Base-by-base conservation (phyloP, 805 yeast species). In the Scheffersomyces stipitis region DNA sequence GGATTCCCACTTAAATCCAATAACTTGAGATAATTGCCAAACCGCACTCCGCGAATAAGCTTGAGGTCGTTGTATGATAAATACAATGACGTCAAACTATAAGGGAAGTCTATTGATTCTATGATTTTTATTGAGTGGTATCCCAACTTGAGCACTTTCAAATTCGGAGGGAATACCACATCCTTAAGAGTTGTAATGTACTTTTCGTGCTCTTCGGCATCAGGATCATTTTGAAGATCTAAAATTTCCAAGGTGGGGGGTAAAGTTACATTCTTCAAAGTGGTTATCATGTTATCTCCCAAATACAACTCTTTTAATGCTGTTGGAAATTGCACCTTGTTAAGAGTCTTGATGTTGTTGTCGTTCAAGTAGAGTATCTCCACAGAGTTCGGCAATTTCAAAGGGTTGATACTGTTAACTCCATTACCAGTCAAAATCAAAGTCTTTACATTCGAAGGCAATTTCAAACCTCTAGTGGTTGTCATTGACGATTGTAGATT, bases 401-500 rank as follows among this genome's bases (percentile, higher is more conserved):
- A 56, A 2, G 74, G 75, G 44, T 68, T 69, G 26, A 69, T 66
- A 46, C 72, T 66, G 45, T 69, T 69, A 24, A 69, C 73, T 12
- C 74, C 73, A 44, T 66, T 59, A 31, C 55, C 55, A 7, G 64
- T 62, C 41, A 69, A 45, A 27, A 66, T 62, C 26, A 69, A 46
- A 17, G 53, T 48, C 37, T 46, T 51, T 15, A 69, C 42, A 17
- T 39, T 45, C 15, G 58, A 52, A 1, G 73, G 73, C 22, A 69
- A 45, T 41, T 68, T 69, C 22, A 69, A 51, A 0, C 74, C 74
- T 33, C 75, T 46, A 1, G 73, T 68, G 41, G 57, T 67, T 4
- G 73, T 66, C 73, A 69, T 69, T 3, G 72, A 64, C 35, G 63
- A 64, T 44, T 68, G 73, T 9, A 69, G 46, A 40, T 69, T 69